Conservation (phyloP, 805 yeast species). For the Deakozyma indianensis region DNA sequence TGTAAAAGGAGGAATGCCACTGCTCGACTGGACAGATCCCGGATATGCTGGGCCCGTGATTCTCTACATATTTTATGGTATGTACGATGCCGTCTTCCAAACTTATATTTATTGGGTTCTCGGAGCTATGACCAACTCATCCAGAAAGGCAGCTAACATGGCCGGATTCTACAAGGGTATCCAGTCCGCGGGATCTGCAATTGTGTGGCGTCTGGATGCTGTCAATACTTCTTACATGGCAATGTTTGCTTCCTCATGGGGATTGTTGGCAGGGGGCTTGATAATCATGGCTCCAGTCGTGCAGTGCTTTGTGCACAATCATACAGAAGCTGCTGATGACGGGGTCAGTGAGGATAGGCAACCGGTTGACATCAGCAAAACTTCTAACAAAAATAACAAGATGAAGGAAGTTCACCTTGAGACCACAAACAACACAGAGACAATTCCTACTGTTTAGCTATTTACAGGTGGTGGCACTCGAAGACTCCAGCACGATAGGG, state of each 20-base stretch:
- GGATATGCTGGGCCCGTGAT: conserved; percentile 44
- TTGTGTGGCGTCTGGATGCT: conserved; percentile 45
- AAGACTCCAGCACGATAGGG: too few species aligned
- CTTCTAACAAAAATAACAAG: too few species aligned
- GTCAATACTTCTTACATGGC: conserved; percentile 23
- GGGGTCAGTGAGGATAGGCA: too few species aligned
- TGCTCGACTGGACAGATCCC: conserved; percentile 33
- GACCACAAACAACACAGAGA: too few species aligned
- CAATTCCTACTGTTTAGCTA: too few species aligned
- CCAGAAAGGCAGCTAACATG: conserved; percentile 39
- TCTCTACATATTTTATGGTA: conserved; percentile 48
- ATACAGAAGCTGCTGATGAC: too few species aligned
- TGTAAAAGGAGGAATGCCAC: conserved; percentile 12
- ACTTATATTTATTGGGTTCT: conserved; percentile 42
- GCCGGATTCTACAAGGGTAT: conserved; percentile 52
- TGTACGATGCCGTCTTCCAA: conserved; percentile 46
- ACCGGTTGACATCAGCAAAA: too few species aligned
- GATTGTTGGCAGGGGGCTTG: conserved; percentile 31
- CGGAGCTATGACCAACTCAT: conserved; percentile 45
- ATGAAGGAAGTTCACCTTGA: too few species aligned
- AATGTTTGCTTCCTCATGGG: conserved; percentile 40
- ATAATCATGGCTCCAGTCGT: conserved; percentile 17
- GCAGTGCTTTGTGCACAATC: background rate
- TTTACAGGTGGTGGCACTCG: too few species aligned
- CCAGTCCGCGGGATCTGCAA: conserved; percentile 50